A percentile compares a stretch with the other conserved stretches of the same genome.
Conservation (phyloP, 306 rosid genomes). For the Hippophae tibetana region DNA sequence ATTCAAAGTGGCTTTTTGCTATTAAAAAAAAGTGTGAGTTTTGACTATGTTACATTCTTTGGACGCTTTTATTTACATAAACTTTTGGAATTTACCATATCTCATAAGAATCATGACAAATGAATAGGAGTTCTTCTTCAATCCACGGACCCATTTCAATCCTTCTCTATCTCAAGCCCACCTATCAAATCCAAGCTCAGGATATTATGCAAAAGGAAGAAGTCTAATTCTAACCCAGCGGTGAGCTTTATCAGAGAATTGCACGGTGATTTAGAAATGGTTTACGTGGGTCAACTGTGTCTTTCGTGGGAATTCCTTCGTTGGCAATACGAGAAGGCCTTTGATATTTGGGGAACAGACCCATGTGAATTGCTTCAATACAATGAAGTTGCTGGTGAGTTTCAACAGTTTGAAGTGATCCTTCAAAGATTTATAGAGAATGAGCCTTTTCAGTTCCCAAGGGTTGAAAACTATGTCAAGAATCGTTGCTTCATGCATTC, state of each 20-base stretch:
- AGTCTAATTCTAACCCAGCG: conserved; percentile 40
- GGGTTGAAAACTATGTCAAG: conserved; percentile 61
- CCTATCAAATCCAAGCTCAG: conserved; percentile 35
- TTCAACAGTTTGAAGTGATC: conserved; percentile 72
- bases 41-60: too few species aligned
- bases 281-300: conserved; percentile 85
- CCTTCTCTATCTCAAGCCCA: conserved; percentile 38
- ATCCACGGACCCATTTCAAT: conserved; percentile 66
- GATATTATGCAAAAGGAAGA: conserved; percentile 36
- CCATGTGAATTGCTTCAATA: conserved; percentile 28
- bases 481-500: conserved; percentile 54
- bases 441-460: conserved; percentile 68
- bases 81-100: neutral
- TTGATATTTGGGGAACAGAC: conserved; percentile 40
- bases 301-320: conserved; percentile 93
- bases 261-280: conserved; percentile 65
- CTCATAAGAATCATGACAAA: conserved; percentile 14
- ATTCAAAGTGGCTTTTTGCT: conserved; percentile 14
- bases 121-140: conserved; percentile 40
- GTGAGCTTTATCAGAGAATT: conserved; percentile 45
- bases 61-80: neutral
- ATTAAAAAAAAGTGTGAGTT: neutral
- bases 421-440: conserved; percentile 75
- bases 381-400: conserved; percentile 64
- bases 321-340: conserved; percentile 73